Base-by-base conservation (phyloP, 805 yeast species). In the Wickerhamiella domercqiae region DNA sequence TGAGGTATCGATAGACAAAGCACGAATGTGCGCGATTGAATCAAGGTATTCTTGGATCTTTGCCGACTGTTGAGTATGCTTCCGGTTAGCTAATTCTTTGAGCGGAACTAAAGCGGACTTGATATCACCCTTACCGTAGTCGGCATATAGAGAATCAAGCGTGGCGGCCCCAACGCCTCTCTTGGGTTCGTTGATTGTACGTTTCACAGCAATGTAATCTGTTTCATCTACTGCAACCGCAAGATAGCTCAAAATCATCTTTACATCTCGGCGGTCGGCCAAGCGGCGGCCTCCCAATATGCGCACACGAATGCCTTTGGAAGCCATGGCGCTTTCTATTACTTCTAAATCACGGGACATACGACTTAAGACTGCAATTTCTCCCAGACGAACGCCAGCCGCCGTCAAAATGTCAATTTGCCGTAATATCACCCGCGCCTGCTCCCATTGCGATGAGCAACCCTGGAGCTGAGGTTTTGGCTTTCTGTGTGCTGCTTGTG, bases 231-330 rank as follows among this genome's bases (percentile, higher is more conserved):
- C 63, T 4, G 80, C 60, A 1, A 76, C 71, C 22, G 83, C 65
- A 20, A 87, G 51, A 45, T 75, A 73, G 49, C 77, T 79, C 31
- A 83, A 42, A 40, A 80, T 64, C 0, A 70, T 57, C 17, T 64
- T 61, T 13, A 82, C 74, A 49, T 81, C 94, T 39, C 69, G 70
- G 29, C 77, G 56, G 29, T 78, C 82, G 87, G 93, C 81, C 49
- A 83, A 80, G 1, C 83, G 75, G 32, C 63, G 64, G 0, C 95
- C 95, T 37, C 76, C 75, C 0, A 78, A 63, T 40, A 84, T 67
- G 6, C 59, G 57, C 48, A 80, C 79, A 0, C 90, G 84, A 2
- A 84, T 66, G 3, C 68, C 60, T 2, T 56, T 53, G 34, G 59
- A 63, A 1, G 71, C 62, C 18, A 87, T 57, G 15, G 71, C 78